Evolutionary conservation across 768 basidiomycete species (phyloP), one percentile per base, ranked within the genome.

Genomic region (Kwoniella heveanensis): DNA sequence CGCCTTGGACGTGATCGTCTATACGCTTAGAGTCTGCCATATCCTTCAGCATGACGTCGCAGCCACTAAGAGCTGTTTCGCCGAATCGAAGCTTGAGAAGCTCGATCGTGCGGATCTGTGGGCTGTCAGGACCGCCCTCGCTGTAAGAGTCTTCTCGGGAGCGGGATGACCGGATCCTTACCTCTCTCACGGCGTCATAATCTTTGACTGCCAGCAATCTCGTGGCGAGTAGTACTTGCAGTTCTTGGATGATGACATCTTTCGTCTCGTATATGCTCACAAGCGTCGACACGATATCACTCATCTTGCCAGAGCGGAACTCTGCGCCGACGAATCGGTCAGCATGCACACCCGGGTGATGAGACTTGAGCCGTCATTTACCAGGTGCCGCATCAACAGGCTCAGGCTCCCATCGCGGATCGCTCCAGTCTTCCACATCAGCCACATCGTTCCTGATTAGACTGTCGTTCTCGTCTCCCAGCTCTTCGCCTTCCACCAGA

Each of bases 231-330:
- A 96, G 82, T 0, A 92, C 88, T 77, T 98, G 96, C 30, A 99
- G 82, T 78, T 98, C 96, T 77, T 92, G 95, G 70, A 98, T 86
- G 72, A 99, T 97, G 9, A 97, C 85, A 69, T 97, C 96, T 74
- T 92, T 90, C 1, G 94, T 94, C 76, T 97, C 93, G 71, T 97
- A 98, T 68, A 98, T 98, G 77, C 90, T 92, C 69, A 98, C 93
- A 0, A 98, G 87, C 0, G 95, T 95, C 77, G 91, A 94, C 73
- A 98, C 89, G 65, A 98, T 88, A 73, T 98, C 96, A 70, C 90
- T 90, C 0, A 91, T 87, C 76, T 90, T 93, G 75, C 89, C 93
- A 1, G 90, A 86, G 36, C 92, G 85, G 82, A 96, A 99, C 68
- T 93, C 95, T 93, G 79, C n/a, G 25, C 30, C 12, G 47, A 36